Conservation (phyloP, 2,329 filamentous ascomycete genomes). For the Hymenoscyphus repandus region DNA sequence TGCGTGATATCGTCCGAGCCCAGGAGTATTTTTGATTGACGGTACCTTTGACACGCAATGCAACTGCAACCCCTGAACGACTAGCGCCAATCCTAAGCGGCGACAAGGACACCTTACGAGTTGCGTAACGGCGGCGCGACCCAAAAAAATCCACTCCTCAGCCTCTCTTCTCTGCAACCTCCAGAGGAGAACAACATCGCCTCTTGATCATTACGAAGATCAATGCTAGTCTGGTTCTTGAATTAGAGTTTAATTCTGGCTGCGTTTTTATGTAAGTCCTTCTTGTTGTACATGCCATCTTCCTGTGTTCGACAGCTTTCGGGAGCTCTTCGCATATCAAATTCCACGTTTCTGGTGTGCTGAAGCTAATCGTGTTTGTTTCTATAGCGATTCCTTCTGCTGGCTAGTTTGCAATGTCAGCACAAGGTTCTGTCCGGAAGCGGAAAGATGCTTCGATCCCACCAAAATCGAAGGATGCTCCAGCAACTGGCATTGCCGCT, state of each 20-base stretch:
- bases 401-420: conserved; percentile 25
- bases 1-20: no score
- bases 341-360: conserved; percentile 3
- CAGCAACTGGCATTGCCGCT: conserved; percentile 21
- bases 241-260: conserved; percentile 14
- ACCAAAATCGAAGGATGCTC: conserved; percentile 45
- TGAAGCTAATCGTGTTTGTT: conserved; percentile 17
- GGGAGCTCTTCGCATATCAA: neutral
- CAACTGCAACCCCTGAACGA: no score
- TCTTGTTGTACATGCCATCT: neutral
- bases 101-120: conserved; percentile 8
- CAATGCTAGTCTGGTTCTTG: conserved; percentile 24
- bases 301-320: neutral
- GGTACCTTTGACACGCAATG: no score
- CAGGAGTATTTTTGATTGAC: no score
- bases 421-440: conserved; percentile 30
- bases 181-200: conserved; percentile 14
- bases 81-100: no score
- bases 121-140: conserved; percentile 1
- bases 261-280: conserved; percentile 1
- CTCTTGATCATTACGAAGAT: conserved; percentile 24
- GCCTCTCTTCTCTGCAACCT: conserved; percentile 1
- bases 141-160: conserved; percentile 8
- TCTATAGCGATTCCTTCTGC: conserved; percentile 12
- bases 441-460: conserved; percentile 41